These are phyloP conservation scores for Trifolium dubium DNA, from an alignment of 306 rosid genomes.

Conservation along the genomic window DNA sequence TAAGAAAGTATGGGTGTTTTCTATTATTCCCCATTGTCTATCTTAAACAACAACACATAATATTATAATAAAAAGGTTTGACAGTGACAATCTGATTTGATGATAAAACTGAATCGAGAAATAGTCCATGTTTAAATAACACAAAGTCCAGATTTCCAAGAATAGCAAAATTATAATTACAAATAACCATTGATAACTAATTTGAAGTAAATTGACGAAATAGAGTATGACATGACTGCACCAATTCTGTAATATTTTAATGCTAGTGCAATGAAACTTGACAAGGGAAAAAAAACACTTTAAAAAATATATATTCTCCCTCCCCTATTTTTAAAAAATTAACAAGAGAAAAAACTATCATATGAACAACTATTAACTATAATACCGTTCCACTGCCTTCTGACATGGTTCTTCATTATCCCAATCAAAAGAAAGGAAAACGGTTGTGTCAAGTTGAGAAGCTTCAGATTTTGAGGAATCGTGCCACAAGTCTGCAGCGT, in stretches of 20 bases:
- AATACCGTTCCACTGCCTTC: conserved; percentile 89
- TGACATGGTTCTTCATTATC: conserved; percentile 92
- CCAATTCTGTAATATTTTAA: conserved; percentile 34
- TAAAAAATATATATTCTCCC: background rate
- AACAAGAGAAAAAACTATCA: background rate
- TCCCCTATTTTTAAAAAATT: background rate
- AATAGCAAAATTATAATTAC: conserved; percentile 31
- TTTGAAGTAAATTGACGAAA: conserved; percentile 24
- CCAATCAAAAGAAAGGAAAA: conserved; percentile 95
- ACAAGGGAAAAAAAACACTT: background rate
- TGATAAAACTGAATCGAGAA: conserved; percentile 4
- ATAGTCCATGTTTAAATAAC: conserved; percentile 29
- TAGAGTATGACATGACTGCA: background rate
- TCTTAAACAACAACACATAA: conserved; percentile 20
- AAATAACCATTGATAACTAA: conserved; percentile 20
- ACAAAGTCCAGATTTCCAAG: conserved; percentile 22
- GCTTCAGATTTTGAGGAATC: conserved; percentile 71
- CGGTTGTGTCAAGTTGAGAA: conserved; percentile 73
- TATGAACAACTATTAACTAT: conserved; percentile 37
- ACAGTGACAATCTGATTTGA: conserved; percentile 11
- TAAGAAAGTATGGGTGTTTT: background rate
- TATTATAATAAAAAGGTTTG: conserved; percentile 9
- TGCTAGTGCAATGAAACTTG: conserved; percentile 36
- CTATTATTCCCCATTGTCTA: conserved; percentile 15
- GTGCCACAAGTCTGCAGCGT: conserved; percentile 61